phyloP scores from a whole-genome alignment of 768 basidiomycete genomes.

The Podaxis carcinomalis region DNA sequence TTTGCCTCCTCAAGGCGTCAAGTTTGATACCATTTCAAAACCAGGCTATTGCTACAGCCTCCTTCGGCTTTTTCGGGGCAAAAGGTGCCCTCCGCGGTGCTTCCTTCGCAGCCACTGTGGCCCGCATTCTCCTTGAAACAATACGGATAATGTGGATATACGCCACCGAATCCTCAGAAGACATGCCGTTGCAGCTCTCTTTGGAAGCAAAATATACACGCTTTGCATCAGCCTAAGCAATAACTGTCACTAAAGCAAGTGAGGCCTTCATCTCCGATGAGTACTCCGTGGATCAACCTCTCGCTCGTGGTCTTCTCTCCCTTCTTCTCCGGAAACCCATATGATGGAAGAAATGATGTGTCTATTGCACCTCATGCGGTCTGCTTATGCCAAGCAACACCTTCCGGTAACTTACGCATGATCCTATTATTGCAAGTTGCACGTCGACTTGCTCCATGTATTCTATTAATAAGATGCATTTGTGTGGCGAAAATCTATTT shows the following conservation, averaged over 20 bases:
- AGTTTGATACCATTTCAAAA: background rate
- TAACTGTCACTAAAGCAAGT: background rate
- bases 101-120: background rate
- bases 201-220: constrained; percentile 9
- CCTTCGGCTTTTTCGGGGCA: background rate
- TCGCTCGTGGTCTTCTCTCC: background rate
- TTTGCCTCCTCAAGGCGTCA: background rate
- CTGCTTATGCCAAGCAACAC: background rate
- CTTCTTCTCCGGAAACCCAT: background rate
- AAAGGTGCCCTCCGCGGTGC: background rate
- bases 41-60: background rate
- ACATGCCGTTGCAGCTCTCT: background rate
- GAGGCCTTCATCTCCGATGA: background rate
- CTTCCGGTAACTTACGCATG: background rate
- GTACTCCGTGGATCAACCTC: constrained; percentile 4
- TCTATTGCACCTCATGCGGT: background rate
- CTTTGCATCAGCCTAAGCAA: background rate
- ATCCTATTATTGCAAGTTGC: background rate
- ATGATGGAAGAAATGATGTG: background rate
- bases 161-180: background rate
- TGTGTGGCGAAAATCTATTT: background rate
- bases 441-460: background rate
- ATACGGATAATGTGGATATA: background rate
- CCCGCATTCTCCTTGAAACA: background rate
- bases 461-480: background rate